Evolutionary conservation across 2,329 filamentous ascomycete species (phyloP).

Genomic region (Macrophomina phaseolina): DNA sequence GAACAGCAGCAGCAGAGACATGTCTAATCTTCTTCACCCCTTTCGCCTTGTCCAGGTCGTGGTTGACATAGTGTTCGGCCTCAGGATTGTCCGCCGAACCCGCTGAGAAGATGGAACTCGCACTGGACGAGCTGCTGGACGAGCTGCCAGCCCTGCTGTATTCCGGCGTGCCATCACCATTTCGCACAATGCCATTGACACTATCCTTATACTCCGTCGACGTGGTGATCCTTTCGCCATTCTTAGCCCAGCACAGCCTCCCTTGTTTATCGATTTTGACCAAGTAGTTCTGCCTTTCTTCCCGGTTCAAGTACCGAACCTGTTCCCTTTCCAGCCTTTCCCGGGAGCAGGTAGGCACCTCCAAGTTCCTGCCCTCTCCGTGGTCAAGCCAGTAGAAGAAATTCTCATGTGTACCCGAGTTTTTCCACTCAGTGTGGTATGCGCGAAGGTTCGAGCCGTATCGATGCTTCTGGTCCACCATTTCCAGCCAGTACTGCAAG

Average conservation of each 20-base stretch:
- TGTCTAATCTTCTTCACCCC: slow-evolving; percentile 68
- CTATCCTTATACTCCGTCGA: slow-evolving; percentile 78
- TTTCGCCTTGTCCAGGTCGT: slow-evolving; percentile 66
- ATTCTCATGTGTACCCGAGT: slow-evolving; percentile 76
- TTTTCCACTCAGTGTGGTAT: slow-evolving; percentile 87
- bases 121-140: slow-evolving; percentile 35
- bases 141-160: slow-evolving; percentile 37
- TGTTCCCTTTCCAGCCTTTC: slow-evolving; percentile 77
- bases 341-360: slow-evolving; percentile 74
- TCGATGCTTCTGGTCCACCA: slow-evolving; percentile 85
- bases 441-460: slow-evolving; percentile 82
- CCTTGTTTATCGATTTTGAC: slow-evolving; percentile 77
- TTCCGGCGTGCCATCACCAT: slow-evolving; percentile 49
- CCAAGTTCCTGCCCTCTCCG: slow-evolving; percentile 73
- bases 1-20: slow-evolving; percentile 72
- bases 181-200: slow-evolving; percentile 64
- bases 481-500: slow-evolving; percentile 82
- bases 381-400: slow-evolving; percentile 95
- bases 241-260: slow-evolving; percentile 85
- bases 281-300: slow-evolving; percentile 81
- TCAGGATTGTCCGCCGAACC: slow-evolving; percentile 62
- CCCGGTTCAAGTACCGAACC: slow-evolving; percentile 81
- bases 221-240: slow-evolving; percentile 77
- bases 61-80: slow-evolving; percentile 68
- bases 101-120: slow-evolving; percentile 46